These are phyloP conservation scores for Corchorus capsularis DNA, from an alignment of 345 rosid genomes.

Conservation along the genomic window DNA sequence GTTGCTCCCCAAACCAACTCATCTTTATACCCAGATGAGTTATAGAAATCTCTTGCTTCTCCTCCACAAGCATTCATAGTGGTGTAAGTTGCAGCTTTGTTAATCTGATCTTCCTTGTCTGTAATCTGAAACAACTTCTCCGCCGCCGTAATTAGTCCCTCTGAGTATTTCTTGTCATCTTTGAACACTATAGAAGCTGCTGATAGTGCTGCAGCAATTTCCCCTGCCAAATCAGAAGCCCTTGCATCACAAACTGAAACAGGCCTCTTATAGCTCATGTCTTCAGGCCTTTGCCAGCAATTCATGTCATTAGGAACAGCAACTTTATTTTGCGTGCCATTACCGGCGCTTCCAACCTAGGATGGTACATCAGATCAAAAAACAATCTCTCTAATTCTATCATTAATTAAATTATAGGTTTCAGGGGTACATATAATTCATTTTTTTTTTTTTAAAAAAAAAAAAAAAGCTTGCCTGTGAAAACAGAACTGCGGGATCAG, in stretches of 20 bases:
- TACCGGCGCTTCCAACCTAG: conserved; percentile 52
- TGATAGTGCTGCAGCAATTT: conserved; percentile 53
- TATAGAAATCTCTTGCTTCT: conserved; percentile 45
- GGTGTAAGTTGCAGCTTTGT: conserved; percentile 36
- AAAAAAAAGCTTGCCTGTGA: conserved; percentile 52
- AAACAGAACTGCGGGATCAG: conserved; percentile 32
- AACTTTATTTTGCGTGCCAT: conserved; percentile 20
- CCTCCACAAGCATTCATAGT: conserved; percentile 41
- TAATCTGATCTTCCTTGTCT: conserved; percentile 25
- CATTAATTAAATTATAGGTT: neutral
- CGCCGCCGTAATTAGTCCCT: conserved; percentile 34
- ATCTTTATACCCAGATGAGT: conserved; percentile 52
- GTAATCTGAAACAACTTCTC: conserved; percentile 38
- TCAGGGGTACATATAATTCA: neutral
- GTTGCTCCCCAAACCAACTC: conserved; percentile 67
- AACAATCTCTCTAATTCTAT: neutral
- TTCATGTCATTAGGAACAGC: conserved; percentile 36
- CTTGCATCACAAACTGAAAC: conserved; percentile 40
- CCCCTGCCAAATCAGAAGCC: conserved; percentile 62
- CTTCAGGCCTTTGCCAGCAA: conserved; percentile 78
- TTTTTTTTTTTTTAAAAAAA: no score
- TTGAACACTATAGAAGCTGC: conserved; percentile 62
- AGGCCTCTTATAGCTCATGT: conserved; percentile 51
- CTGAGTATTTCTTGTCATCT: conserved; percentile 41
- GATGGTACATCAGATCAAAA: neutral